Base-by-base conservation (phyloP, 2,329 filamentous ascomycete genomes). In the Arachnopeziza araneosa region DNA sequence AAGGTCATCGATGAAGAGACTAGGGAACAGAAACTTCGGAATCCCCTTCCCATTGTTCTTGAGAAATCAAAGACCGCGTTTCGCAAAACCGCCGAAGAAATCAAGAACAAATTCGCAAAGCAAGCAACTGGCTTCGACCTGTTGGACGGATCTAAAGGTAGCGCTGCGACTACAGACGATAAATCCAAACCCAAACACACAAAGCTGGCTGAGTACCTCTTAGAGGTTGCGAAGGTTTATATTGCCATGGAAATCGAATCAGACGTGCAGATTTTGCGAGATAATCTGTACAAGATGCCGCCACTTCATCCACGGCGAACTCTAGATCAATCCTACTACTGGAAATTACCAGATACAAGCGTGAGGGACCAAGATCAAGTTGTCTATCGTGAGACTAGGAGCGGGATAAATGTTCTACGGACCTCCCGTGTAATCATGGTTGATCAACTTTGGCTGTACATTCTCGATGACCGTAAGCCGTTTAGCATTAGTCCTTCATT, bases 261-360 rank as follows among this genome's bases (percentile, higher is more conserved):
- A 1, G 65, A 70, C 51, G 63, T 64, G 56, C 63, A 54, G 26
- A 50, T 70, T 1, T 48, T 69, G 9, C 19, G 54, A 61, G 24
- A 55, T 57, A 52, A 67, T 49, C 50, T 68, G 4, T 32, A 64
- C 24, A 14, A 14, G 17, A 44, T 8, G 17, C 17, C 36, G 12
- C 36, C 36, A 19, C 60, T 80, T 1, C 77, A 80, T 56, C 73
- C 75, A 0, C 70, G 78, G 0, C 67, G 78, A 1, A 79, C 78
- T 0, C 68, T 80, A 0, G 78, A 80, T 50, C 78, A 80, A 60
- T 74, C 73, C 0, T 79, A 78, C 56, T 75, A 75, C 49, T 75
- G 73, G 74, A 75, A 70, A 0, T 64, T 77, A 1, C 68, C 71
- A 0, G 71, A 73, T 10, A 79, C 76, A 0, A 63, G 69, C 2